Evolutionary conservation across 192 early-diverging fungal genomes (phyloP).

Genomic region (Helicostylum pulchrum): DNA sequence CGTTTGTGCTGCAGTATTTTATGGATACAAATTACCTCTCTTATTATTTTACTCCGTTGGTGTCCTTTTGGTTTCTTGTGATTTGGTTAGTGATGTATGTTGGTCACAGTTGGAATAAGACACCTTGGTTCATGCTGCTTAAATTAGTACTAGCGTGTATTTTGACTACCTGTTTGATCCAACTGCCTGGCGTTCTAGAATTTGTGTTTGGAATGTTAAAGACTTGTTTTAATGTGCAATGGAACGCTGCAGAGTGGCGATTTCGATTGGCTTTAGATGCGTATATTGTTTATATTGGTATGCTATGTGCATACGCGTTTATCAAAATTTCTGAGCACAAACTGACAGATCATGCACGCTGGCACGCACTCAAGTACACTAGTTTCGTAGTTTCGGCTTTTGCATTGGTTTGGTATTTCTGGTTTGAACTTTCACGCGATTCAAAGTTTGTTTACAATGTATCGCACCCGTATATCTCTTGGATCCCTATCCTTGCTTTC

Average conservation of each 20-base stretch:
- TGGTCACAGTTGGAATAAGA: slow-evolving; percentile 45
- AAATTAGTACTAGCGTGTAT: slow-evolving; percentile 50
- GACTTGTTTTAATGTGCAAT: slow-evolving; percentile 46
- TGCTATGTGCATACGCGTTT: slow-evolving; percentile 53
- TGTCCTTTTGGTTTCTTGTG: slow-evolving; percentile 67
- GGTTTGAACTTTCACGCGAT: slow-evolving; percentile 46
- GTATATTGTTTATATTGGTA: slow-evolving; percentile 66
- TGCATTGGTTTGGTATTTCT: slow-evolving; percentile 52
- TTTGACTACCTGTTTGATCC: slow-evolving; percentile 37
- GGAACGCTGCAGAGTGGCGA: slow-evolving; percentile 69
- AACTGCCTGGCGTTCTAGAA: slow-evolving; percentile 44
- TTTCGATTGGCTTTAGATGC: slow-evolving; percentile 72
- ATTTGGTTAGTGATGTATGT: slow-evolving; percentile 70
- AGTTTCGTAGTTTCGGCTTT: slow-evolving; percentile 35
- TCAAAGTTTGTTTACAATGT: slow-evolving; percentile 65
- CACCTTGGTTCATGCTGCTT: slow-evolving; percentile 42
- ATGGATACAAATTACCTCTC: slow-evolving; percentile 71
- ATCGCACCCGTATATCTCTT: slow-evolving; percentile 65
- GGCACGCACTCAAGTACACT: slow-evolving; percentile 39
- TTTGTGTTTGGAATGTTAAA: slow-evolving; percentile 43
- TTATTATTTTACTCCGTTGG: slow-evolving; percentile 81
- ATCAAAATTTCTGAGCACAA: slow-evolving; percentile 46
- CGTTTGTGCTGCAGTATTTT: slow-evolving; percentile 59
- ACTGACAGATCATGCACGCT: slow-evolving; percentile 33
- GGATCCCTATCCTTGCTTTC: slow-evolving; percentile 60